phyloP scores from a whole-genome alignment of 176 grass and related monocot genomes.

The Raddia distichophylla region DNA sequence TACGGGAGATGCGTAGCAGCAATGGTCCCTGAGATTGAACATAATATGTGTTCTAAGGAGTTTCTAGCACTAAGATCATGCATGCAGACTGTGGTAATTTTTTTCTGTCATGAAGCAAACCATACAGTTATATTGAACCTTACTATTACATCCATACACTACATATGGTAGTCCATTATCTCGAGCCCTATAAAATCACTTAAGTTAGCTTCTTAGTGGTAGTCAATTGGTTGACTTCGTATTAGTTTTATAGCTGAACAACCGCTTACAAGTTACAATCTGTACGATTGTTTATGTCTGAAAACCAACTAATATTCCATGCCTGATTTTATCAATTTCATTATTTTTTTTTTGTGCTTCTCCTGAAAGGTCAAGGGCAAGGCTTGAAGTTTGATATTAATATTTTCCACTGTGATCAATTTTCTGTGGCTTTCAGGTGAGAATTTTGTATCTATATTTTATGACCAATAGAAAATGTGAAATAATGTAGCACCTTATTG shows the following conservation, averaged over 20 bases:
- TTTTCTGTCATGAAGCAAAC: slow-evolving; percentile 25
- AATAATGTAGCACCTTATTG: slow-evolving; percentile 30
- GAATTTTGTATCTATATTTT: slow-evolving; percentile 31
- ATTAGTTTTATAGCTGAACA: slow-evolving; percentile 7
- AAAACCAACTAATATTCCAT: neutral
- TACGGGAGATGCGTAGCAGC: slow-evolving; percentile 74
- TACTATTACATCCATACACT: slow-evolving; percentile 18
- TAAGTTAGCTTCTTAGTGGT: neutral
- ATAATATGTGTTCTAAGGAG: slow-evolving; percentile 92
- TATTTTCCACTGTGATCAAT: slow-evolving; percentile 23
- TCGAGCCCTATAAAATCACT: neutral
- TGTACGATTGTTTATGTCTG: slow-evolving; percentile 15
- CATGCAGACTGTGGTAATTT: slow-evolving; percentile 84
- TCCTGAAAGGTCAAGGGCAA: slow-evolving; percentile 70
- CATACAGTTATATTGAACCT: neutral
- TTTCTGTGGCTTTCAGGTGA: slow-evolving; percentile 40
- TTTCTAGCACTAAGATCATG: slow-evolving; percentile 89
- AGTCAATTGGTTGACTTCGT: slow-evolving; percentile 5
- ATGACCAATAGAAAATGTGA: slow-evolving; percentile 27
- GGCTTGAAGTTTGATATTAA: slow-evolving; percentile 56
- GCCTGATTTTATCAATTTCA: slow-evolving; percentile 1
- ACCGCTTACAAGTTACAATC: slow-evolving; percentile 2
- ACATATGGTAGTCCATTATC: neutral
- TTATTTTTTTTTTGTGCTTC: slow-evolving; percentile 29
- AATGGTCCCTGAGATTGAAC: slow-evolving; percentile 84